Evolutionary conservation across 108 stramenopile species (phyloP).

Genomic region (Epipyxis sp.): DNA sequence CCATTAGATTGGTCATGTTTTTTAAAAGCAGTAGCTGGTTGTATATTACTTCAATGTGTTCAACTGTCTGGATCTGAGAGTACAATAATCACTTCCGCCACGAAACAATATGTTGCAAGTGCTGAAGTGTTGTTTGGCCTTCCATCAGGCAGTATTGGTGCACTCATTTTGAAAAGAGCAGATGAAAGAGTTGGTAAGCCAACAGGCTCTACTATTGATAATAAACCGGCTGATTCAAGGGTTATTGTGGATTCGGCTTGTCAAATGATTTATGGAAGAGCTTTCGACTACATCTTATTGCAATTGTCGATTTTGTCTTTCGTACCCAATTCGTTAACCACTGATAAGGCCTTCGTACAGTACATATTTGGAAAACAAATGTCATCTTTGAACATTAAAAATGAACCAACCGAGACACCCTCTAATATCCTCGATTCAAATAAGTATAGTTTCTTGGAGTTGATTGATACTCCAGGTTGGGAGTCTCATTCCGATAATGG

Average conservation of each 20-base stretch:
- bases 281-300: not conserved
- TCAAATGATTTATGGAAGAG: no score
- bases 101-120: not conserved
- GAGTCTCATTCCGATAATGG: not conserved
- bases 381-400: no score
- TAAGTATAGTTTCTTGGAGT: not conserved
- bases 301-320: not conserved
- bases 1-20: not conserved
- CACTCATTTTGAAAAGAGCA: not conserved
- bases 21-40: not conserved
- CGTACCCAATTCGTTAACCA: not conserved
- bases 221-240: not conserved
- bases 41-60: not conserved
- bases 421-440: not conserved
- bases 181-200: not conserved
- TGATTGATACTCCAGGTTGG: conserved; percentile 1
- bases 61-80: conserved; percentile 1
- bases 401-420: no score
- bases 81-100: not conserved
- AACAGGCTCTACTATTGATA: not conserved
- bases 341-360: not conserved
- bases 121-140: conserved; percentile 21
- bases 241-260: not conserved
- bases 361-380: no score
- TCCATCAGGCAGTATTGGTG: not conserved